These are phyloP conservation scores for Entelexis sorbosivorans DNA, from an alignment of 1,139 yeast species.

Conservation along the genomic window DNA sequence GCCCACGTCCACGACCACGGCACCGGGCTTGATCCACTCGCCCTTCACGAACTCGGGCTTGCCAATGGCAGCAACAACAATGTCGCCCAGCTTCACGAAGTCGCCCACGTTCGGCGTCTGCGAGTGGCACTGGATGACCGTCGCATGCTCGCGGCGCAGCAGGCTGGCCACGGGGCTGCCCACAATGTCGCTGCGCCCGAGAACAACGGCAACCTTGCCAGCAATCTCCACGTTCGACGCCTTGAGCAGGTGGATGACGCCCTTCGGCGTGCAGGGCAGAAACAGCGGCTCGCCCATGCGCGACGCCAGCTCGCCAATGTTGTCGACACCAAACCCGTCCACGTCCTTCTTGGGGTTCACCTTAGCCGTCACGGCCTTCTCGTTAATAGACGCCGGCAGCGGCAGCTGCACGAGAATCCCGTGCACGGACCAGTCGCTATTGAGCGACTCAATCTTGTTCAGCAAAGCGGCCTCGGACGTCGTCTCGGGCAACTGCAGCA, in stretches of 20 bases:
- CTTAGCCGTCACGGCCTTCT: conserved; percentile 63
- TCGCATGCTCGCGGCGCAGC: conserved; percentile 67
- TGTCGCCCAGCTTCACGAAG: conserved; percentile 63
- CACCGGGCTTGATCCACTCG: conserved; percentile 76
- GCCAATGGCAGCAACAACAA: conserved; percentile 88
- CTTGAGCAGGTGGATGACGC: conserved; percentile 68
- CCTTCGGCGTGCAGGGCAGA: conserved; percentile 94
- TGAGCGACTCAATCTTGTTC: conserved; percentile 48
- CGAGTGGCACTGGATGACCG: conserved; percentile 80
- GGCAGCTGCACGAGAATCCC: conserved; percentile 93
- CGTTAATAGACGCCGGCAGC: conserved; percentile 70
- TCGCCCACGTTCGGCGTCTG: conserved; percentile 53
- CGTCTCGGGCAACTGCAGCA: conserved; percentile 29
- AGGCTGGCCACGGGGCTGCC: conserved; percentile 85
- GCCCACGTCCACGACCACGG: conserved; percentile 90
- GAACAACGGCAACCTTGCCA: conserved; percentile 83
- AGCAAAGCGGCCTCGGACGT: conserved; percentile 40
- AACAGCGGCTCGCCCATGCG: conserved; percentile 76
- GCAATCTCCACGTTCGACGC: conserved; percentile 51
- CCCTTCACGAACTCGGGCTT: conserved; percentile 74
- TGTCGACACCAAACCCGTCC: conserved; percentile 86
- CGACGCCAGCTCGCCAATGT: conserved; percentile 84
- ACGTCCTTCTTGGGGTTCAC: conserved; percentile 79
- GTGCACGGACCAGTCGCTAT: conserved; percentile 60
- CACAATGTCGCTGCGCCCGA: conserved; percentile 93